These are phyloP conservation scores for Puccinia novopanici DNA, from an alignment of 1,284 basidiomycete species.

Conservation along the genomic window DNA sequence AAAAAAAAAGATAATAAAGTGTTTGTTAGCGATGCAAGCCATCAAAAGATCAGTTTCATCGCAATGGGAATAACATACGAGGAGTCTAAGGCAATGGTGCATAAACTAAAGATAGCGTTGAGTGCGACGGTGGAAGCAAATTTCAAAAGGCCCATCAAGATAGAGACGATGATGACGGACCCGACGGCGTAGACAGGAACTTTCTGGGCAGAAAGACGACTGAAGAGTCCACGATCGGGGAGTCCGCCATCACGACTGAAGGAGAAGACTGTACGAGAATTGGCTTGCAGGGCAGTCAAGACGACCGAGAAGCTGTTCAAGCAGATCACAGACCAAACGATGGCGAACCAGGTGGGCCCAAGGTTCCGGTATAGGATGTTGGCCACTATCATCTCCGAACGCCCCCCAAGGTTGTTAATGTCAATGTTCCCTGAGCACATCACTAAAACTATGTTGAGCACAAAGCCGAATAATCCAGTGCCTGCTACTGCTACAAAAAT, in stretches of 20 bases:
- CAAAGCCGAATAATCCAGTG: slow-evolving; percentile 78
- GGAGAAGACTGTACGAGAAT: slow-evolving; percentile 82
- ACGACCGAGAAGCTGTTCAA: slow-evolving; percentile 59
- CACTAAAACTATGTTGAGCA: slow-evolving; percentile 75
- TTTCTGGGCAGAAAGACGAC: slow-evolving; percentile 65
- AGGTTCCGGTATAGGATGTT: slow-evolving; percentile 49
- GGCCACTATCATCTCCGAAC: slow-evolving; percentile 47
- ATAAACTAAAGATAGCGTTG: slow-evolving; percentile 79
- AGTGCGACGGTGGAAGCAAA: slow-evolving; percentile 77
- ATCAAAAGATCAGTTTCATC: slow-evolving; percentile 63
- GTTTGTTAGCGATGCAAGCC: not conserved
- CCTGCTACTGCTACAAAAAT: slow-evolving; percentile 80
- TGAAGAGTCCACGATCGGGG: slow-evolving; percentile 79
- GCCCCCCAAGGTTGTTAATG: slow-evolving; percentile 51
- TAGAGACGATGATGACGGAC: slow-evolving; percentile 55
- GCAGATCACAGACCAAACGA: slow-evolving; percentile 44
- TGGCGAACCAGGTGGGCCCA: slow-evolving; percentile 36
- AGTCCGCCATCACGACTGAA: slow-evolving; percentile 80
- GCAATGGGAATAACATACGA: slow-evolving; percentile 71
- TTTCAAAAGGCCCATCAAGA: slow-evolving; percentile 65
- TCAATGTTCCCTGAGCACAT: slow-evolving; percentile 67
- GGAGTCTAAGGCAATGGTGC: slow-evolving; percentile 54
- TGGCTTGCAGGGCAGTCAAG: slow-evolving; percentile 73
- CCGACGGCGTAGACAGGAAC: slow-evolving; percentile 83
- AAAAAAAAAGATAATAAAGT: not conserved